phyloP scores from a whole-genome alignment of 2,329 filamentous ascomycete species.

The Graphilbum fragrans region DNA sequence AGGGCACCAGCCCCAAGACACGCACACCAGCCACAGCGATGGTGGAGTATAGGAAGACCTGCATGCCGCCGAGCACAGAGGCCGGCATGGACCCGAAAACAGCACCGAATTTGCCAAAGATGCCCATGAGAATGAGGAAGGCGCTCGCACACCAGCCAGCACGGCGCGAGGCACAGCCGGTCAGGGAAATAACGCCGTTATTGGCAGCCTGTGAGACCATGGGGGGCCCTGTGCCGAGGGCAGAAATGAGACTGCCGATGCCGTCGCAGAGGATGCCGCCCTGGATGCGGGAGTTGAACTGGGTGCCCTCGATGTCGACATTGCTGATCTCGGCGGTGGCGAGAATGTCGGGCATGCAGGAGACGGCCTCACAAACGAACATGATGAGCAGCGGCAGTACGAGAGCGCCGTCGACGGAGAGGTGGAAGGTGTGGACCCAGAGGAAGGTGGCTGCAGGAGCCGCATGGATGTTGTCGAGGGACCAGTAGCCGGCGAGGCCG shows the following conservation, averaged over 20 bases:
- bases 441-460: constrained; percentile 63
- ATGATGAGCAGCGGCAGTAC: constrained; percentile 62
- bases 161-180: constrained; percentile 54
- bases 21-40: constrained; percentile 55
- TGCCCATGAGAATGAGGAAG: constrained; percentile 56
- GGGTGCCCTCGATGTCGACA: constrained; percentile 57
- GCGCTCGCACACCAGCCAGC: constrained; percentile 55
- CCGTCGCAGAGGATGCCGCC: constrained; percentile 70
- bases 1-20: constrained; percentile 50
- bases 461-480: constrained; percentile 50
- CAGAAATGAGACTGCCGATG: constrained; percentile 49
- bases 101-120: constrained; percentile 60
- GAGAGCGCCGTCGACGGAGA: constrained; percentile 58
- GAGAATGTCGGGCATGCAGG: constrained; percentile 58
- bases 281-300: constrained; percentile 66
- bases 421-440: constrained; percentile 66
- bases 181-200: constrained; percentile 57
- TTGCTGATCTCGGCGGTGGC: constrained; percentile 70
- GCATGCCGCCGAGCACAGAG: constrained; percentile 32
- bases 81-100: constrained; percentile 54
- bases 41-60: constrained; percentile 54
- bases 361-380: constrained; percentile 54
- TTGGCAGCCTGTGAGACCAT: constrained; percentile 60
- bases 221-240: constrained; percentile 54
- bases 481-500: constrained; percentile 65